Evolutionary conservation across 2,329 filamentous ascomycete species (phyloP).

Genomic region (Xylaria sp.): DNA sequence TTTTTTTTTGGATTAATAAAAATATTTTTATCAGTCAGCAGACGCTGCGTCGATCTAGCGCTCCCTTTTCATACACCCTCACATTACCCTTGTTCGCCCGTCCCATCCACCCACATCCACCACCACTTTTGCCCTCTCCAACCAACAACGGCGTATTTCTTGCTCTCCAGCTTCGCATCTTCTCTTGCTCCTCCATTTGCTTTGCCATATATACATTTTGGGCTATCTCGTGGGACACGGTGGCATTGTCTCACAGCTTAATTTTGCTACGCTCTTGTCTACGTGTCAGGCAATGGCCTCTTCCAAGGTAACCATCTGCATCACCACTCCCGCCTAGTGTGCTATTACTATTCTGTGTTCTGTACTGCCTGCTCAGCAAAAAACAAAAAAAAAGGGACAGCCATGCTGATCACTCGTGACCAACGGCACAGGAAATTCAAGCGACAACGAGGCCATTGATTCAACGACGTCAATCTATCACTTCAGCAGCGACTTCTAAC

Average conservation of each 20-base stretch:
- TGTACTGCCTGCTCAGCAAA: too few relatives aligned
- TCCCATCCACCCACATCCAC: constrained; percentile 19
- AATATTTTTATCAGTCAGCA: constrained; percentile 17
- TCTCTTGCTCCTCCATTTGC: constrained; percentile 17
- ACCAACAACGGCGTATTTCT: constrained; percentile 26
- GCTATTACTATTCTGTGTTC: constrained; percentile 12
- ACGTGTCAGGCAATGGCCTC: constrained; percentile 51
- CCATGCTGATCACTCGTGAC: constrained; percentile 36
- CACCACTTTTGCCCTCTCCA: constrained; percentile 23
- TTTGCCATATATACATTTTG: constrained; percentile 13
- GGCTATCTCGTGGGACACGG: constrained; percentile 8
- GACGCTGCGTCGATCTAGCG: constrained; percentile 12
- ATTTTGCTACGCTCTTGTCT: constrained; percentile 26
- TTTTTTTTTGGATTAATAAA: constrained; percentile 16
- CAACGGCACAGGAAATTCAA: constrained; percentile 52
- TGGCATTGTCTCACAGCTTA: constrained; percentile 14
- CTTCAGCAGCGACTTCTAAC: constrained; percentile 53
- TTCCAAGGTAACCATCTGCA: constrained; percentile 48
- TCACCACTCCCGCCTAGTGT: constrained; percentile 23
- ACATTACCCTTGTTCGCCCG: constrained; percentile 23
- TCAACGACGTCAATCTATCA: constrained; percentile 56
- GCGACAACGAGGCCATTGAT: constrained; percentile 62
- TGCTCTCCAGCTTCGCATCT: constrained; percentile 25
- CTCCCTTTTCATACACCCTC: constrained; percentile 16
- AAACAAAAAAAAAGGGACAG: constrained; percentile 23